Evolutionary conservation across 441 rosid genomes (phyloP).

Genomic region (Euphorbia celastroides): DNA sequence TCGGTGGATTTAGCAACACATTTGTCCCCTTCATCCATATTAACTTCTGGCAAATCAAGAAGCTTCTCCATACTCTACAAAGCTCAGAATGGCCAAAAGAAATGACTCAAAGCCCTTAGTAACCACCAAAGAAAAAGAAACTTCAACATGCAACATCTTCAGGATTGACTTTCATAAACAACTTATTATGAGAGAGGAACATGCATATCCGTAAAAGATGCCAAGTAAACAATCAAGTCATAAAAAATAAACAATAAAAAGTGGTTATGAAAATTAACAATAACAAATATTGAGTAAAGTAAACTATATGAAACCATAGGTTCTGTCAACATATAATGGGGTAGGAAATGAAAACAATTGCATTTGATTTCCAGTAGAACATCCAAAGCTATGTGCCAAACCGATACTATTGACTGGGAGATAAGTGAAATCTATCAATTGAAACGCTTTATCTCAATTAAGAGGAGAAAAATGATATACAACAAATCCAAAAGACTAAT

Average conservation of each 20-base stretch:
- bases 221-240: conserved; percentile 4
- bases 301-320: too few relatives aligned
- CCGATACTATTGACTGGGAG: too few relatives aligned
- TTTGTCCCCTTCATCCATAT: conserved; percentile 19
- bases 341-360: too few relatives aligned
- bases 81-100: conserved; percentile 14
- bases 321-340: too few relatives aligned
- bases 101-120: not conserved
- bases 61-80: conserved; percentile 53
- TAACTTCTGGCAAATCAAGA: conserved; percentile 28
- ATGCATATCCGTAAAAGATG: not conserved
- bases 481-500: too few relatives aligned
- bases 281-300: too few relatives aligned
- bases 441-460: too few relatives aligned
- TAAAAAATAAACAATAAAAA: too few relatives aligned
- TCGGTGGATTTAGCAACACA: conserved; percentile 22
- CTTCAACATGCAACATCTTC: not conserved
- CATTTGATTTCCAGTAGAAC: too few relatives aligned
- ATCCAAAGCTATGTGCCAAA: too few relatives aligned
- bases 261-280: not conserved
- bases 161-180: not conserved
- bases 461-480: too few relatives aligned
- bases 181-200: not conserved
- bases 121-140: not conserved
- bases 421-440: too few relatives aligned